phyloP scores from a whole-genome alignment of 2,329 filamentous ascomycete species.

The Berkeleyomyces rouxiae region DNA sequence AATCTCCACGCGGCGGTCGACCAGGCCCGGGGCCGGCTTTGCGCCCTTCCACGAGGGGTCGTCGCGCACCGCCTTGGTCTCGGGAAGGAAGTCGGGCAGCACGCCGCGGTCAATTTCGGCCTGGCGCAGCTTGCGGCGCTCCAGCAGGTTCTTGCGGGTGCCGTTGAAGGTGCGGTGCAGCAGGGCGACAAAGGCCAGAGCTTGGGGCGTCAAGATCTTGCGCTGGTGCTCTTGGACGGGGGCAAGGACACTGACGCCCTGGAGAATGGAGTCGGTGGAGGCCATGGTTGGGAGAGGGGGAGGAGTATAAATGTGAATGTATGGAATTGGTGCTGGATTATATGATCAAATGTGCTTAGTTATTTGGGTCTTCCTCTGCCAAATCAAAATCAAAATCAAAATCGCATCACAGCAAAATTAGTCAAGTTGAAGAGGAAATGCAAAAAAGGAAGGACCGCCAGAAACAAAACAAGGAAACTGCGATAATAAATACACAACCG shows the following conservation, averaged over 20 bases:
- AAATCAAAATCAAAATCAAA: background rate
- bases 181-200: slow-evolving; percentile 79
- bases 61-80: slow-evolving; percentile 90
- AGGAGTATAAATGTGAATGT: slow-evolving; percentile 17
- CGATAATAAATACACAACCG: slow-evolving; percentile 3
- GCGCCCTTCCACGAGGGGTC: slow-evolving; percentile 89
- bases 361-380: background rate
- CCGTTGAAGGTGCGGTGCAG: slow-evolving; percentile 89
- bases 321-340: background rate
- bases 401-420: background rate
- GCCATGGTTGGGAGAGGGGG: slow-evolving; percentile 36
- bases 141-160: slow-evolving; percentile 73
- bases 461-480: background rate
- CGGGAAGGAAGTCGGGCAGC: slow-evolving; percentile 83
- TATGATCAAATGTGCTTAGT: background rate
- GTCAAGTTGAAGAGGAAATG: background rate
- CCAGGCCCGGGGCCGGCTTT: slow-evolving; percentile 73
- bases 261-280: slow-evolving; percentile 58
- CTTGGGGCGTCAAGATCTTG: slow-evolving; percentile 84
- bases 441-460: background rate
- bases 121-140: slow-evolving; percentile 74
- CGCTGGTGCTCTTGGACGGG: slow-evolving; percentile 58
- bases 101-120: slow-evolving; percentile 81
- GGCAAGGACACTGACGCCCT: slow-evolving; percentile 77
- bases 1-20: slow-evolving; percentile 91